Evolutionary conservation across 768 basidiomycete species (phyloP), one percentile per base, ranked within the genome.

Genomic region (Lepiota brunneoincarnata): DNA sequence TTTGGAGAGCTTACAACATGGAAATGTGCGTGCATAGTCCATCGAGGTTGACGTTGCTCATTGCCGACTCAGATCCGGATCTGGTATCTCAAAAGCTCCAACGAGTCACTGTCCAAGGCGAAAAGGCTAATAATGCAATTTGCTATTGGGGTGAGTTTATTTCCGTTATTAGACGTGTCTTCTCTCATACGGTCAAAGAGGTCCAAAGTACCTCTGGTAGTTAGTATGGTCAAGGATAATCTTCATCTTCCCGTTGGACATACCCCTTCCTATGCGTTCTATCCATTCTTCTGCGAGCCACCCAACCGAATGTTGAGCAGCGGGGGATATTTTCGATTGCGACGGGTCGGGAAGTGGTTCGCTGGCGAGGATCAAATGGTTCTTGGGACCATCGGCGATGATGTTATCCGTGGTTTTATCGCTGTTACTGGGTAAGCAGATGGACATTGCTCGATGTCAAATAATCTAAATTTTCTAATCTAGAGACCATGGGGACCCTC

Each of bases 271-370:
- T 89, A 87, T 63, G 78, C 85, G n/a, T 58, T 88, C 36, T 91
- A 83, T 65, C 89, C 89, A 0, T 88, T 88, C 61, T 59, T 80
- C 5, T 48, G 45, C 31, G 46, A 41, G 28, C 69, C 80, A 1
- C 71, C 79, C 10, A 78, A 73, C 14, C 63, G 77, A 9, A 64
- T 80, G 35, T 76, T 78, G 6, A 82, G 80, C 75, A 77, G 71
- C 72, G 9, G 69, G 70, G 36, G 69, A 72, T 54, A 68, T 23
- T 87, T 86, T 62, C 77, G 89, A 45, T 63, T 87, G 42, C 78
- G 87, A 43, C 76, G 80, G 45, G 79, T 89, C 12, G 78, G 76
- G 11, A 79, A 86, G 60, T 88, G 82, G 82, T 73, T 86, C 20
- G 51, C 60, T 21, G 49, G 49, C 23, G 49, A 56, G 14, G 46